Conservation (phyloP, 805 yeast species). For the Priceomyces haplophilus region DNA sequence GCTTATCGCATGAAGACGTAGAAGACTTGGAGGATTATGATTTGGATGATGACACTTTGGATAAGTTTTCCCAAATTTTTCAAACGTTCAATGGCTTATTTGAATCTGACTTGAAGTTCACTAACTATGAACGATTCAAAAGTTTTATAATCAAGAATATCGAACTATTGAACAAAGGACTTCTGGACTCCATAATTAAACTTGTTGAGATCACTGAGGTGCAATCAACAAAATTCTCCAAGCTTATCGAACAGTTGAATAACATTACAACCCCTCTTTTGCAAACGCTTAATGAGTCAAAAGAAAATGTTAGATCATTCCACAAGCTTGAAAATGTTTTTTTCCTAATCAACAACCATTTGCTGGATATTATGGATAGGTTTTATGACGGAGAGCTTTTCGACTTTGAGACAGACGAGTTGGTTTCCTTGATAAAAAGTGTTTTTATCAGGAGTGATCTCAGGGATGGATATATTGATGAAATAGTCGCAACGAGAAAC, state of each 20-base stretch:
- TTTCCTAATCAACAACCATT: conserved; percentile 35
- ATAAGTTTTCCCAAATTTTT: conserved; percentile 18
- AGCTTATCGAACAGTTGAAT: conserved; percentile 22
- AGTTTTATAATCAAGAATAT: conserved; percentile 23
- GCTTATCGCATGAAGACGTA: conserved; percentile 13
- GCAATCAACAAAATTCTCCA: conserved; percentile 30
- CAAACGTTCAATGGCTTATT: conserved; percentile 21
- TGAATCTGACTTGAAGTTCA: conserved; percentile 19
- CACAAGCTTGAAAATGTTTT: conserved; percentile 29
- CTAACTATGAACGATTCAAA: conserved; percentile 28
- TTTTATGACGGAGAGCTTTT: conserved; percentile 53
- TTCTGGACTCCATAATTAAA: conserved; percentile 22
- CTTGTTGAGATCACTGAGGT: conserved; percentile 34
- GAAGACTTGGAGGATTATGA: conserved; percentile 12
- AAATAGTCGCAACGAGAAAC: conserved; percentile 44
- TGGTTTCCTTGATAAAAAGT: conserved; percentile 38
- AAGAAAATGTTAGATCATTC: conserved; percentile 19
- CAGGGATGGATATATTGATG: conserved; percentile 43
- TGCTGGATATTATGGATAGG: conserved; percentile 45
- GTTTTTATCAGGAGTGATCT: conserved; percentile 47
- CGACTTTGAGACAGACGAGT: conserved; percentile 47
- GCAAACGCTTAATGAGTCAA: conserved; percentile 14
- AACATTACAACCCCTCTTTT: conserved; percentile 21
- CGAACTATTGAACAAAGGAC: conserved; percentile 28
- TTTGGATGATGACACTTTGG: conserved; percentile 18